Percentiles rank a stretch among this genome's conserved stretches.
These are phyloP conservation scores for Yamadazyma sp. DNA, from an alignment of 1,139 yeast species.

Conservation along the genomic window DNA sequence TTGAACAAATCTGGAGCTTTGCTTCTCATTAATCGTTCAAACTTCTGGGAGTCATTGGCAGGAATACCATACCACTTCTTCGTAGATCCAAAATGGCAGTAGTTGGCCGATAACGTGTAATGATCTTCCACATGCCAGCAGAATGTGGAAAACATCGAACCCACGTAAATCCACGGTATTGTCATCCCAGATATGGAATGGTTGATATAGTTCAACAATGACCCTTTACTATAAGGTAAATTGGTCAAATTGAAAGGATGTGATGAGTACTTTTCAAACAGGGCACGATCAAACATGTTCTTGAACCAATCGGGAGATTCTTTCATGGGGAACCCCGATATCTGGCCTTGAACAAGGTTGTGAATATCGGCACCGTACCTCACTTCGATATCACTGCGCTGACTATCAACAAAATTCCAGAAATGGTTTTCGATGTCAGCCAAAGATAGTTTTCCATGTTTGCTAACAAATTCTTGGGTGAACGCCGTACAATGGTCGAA, in stretches of 20 bases:
- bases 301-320: constrained; percentile 29
- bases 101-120: constrained; percentile 74
- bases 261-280: constrained; percentile 36
- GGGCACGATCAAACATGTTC: constrained; percentile 19
- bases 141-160: constrained; percentile 71
- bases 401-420: constrained; percentile 55
- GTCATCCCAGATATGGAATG: constrained; percentile 79
- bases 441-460: constrained; percentile 33
- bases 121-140: constrained; percentile 90
- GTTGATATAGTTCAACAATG: constrained; percentile 59
- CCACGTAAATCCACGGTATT: constrained; percentile 78
- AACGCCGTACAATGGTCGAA: constrained; percentile 57
- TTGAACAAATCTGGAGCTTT: constrained; percentile 81
- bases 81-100: constrained; percentile 72
- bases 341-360: constrained; percentile 56
- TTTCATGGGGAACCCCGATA: constrained; percentile 65
- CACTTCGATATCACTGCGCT: constrained; percentile 52
- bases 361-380: constrained; percentile 81
- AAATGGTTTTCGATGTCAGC: constrained; percentile 54
- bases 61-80: constrained; percentile 84
- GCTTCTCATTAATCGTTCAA: constrained; percentile 54
- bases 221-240: constrained; percentile 65
- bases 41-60: constrained; percentile 48
- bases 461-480: constrained; percentile 32
- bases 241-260: constrained; percentile 71